Evolutionary conservation across 805 yeast species (phyloP).

Genomic region (Barnettozyma siamensis): DNA sequence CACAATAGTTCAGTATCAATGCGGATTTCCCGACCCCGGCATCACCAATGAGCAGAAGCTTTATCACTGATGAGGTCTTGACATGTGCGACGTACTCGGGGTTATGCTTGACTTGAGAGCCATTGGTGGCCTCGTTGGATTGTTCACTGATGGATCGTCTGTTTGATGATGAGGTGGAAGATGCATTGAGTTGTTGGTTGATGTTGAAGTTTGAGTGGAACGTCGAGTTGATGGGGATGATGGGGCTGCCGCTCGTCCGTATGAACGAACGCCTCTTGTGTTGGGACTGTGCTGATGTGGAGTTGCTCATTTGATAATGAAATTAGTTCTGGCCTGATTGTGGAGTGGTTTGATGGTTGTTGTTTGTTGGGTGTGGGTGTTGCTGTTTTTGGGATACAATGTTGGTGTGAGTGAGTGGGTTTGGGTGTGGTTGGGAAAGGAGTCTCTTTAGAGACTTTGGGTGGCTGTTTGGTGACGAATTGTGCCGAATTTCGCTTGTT

Average conservation of each 20-base stretch:
- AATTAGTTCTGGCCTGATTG: not conserved
- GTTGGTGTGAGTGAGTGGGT: too few species aligned
- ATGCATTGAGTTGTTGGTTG: constrained; percentile 15
- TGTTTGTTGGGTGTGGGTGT: not conserved
- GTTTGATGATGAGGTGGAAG: constrained; percentile 7
- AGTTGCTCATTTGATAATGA: too few species aligned
- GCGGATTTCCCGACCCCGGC: constrained; percentile 47
- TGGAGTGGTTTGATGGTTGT: too few species aligned
- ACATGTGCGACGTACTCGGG: constrained; percentile 12
- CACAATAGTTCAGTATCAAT: constrained; percentile 37
- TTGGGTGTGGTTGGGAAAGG: too few species aligned
- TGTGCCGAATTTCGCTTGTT: too few species aligned
- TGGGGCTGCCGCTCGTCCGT: constrained; percentile 23
- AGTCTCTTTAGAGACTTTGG: too few species aligned
- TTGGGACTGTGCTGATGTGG: constrained; percentile 1
- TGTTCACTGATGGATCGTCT: constrained; percentile 13
- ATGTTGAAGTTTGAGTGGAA: constrained; percentile 21
- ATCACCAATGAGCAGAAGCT: constrained; percentile 38
- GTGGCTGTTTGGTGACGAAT: too few species aligned
- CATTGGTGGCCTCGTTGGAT: constrained; percentile 7
- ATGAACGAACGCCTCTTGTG: constrained; percentile 23
- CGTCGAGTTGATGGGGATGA: constrained; percentile 23
- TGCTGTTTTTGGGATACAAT: too few species aligned
- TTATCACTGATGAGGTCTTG: constrained; percentile 25
- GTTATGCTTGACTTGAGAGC: constrained; percentile 15